phyloP scores from a whole-genome alignment of 2,329 filamentous ascomycete species.

The Chlorencoelia australis region DNA sequence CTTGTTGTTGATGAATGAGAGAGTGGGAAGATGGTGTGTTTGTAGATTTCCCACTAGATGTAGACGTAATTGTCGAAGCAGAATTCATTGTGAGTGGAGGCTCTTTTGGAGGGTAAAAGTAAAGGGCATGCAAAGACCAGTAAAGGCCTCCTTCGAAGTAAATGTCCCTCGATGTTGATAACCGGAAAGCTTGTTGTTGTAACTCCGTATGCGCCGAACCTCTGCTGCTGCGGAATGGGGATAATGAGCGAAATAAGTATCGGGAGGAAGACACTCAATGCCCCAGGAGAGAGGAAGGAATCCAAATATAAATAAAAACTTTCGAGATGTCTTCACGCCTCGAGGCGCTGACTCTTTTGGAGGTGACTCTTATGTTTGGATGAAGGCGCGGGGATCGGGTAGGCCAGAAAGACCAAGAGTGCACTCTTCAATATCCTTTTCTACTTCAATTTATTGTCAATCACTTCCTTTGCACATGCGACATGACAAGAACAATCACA shows the following conservation, averaged over 20 bases:
- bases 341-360: no score
- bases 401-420: no score
- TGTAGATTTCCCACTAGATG: slow-evolving; percentile 24
- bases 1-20: slow-evolving; percentile 23
- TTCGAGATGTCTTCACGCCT: no score
- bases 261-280: background rate
- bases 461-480: no score
- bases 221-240: no score
- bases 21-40: slow-evolving; percentile 23
- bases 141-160: no score
- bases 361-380: no score
- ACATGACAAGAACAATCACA: no score
- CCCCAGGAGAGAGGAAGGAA: background rate
- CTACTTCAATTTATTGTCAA: no score
- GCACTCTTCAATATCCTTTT: no score
- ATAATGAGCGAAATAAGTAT: background rate
- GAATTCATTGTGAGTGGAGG: slow-evolving; percentile 23
- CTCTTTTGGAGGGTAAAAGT: slow-evolving; percentile 2
- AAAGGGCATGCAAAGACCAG: background rate
- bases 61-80: slow-evolving; percentile 21
- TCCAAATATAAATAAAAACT: background rate
- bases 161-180: background rate
- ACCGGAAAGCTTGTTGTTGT: background rate
- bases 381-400: no score
- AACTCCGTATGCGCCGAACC: no score